Conservation (phyloP, 345 rosid genomes). For the Viola odorata region DNA sequence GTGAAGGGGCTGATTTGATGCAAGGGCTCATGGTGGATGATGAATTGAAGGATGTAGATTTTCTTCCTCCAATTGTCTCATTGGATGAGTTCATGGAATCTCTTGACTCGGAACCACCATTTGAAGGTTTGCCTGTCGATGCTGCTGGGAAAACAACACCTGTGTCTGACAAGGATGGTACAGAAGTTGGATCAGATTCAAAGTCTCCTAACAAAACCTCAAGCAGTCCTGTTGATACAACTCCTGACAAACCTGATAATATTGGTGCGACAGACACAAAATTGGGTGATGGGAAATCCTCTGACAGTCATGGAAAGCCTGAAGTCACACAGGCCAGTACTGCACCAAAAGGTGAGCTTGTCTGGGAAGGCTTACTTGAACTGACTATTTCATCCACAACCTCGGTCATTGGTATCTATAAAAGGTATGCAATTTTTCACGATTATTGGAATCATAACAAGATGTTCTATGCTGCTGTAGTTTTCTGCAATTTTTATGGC, state of each 20-base stretch:
- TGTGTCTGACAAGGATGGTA: conserved; percentile 35
- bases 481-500: too few relatives aligned
- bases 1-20: conserved; percentile 43
- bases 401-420: conserved; percentile 56
- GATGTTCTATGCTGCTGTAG: too few relatives aligned
- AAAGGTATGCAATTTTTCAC: conserved; percentile 48
- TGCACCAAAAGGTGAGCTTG: conserved; percentile 37
- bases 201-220: conserved; percentile 37
- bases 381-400: conserved; percentile 42
- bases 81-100: conserved; percentile 91
- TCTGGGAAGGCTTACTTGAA: conserved; percentile 84
- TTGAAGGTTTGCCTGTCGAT: conserved; percentile 50
- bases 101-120: conserved; percentile 83
- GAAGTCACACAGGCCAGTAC: conserved; percentile 11
- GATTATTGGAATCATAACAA: background rate
- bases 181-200: conserved; percentile 22
- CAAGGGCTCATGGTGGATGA: conserved; percentile 77
- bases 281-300: conserved; percentile 25
- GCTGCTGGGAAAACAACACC: conserved; percentile 33
- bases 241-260: conserved; percentile 26
- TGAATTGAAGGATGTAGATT: conserved; percentile 62
- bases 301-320: conserved; percentile 21
- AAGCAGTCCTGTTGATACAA: conserved; percentile 21
- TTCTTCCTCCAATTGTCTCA: conserved; percentile 90
- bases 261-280: conserved; percentile 17